These are phyloP conservation scores for Acanthamoeba triangularis DNA, from an alignment of 208 protist species.

Conservation along the genomic window DNA sequence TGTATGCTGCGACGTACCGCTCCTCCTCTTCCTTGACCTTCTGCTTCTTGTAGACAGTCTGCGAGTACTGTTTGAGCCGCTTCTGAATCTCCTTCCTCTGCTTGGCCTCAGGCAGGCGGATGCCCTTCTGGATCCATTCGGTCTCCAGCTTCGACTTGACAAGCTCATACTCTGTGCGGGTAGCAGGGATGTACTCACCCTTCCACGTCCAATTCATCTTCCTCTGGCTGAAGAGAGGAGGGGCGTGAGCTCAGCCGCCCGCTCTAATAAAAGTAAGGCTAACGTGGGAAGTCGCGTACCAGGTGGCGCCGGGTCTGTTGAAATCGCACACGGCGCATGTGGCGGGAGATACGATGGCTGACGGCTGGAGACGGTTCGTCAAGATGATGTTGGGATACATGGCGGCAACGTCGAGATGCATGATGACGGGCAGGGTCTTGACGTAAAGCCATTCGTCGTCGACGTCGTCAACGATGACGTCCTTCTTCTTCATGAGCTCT, in stretches of 20 bases:
- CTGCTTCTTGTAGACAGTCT: slow-evolving; percentile 97
- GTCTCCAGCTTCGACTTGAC: slow-evolving; percentile 97
- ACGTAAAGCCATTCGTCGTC: slow-evolving; percentile 78
- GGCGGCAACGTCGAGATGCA: slow-evolving; percentile 99
- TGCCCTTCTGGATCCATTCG: slow-evolving; percentile 93
- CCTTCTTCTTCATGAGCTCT: slow-evolving; percentile 83
- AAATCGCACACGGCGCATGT: slow-evolving; percentile 98
- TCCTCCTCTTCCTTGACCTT: slow-evolving; percentile 93
- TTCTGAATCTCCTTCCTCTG: slow-evolving; percentile 96
- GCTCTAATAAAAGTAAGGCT: neutral
- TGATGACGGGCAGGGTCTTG: slow-evolving; percentile 97
- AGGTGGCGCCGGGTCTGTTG: slow-evolving; percentile 95
- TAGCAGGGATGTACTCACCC: slow-evolving; percentile 98
- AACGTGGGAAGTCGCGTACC: slow-evolving; percentile 72
- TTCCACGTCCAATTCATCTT: slow-evolving; percentile 99
- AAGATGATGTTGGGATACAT: slow-evolving; percentile 99
- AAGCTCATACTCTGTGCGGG: slow-evolving; percentile 96
- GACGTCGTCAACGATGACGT: neutral
- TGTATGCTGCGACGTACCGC: neutral
- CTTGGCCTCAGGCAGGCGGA: slow-evolving; percentile 77
- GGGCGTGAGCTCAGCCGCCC: neutral
- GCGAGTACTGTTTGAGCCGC: slow-evolving; percentile 97
- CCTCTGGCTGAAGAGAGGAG: slow-evolving; percentile 95
- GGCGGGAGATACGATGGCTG: slow-evolving; percentile 95
- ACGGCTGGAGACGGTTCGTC: slow-evolving; percentile 98